phyloP scores from a whole-genome alignment of 495 filamentous ascomycete species.

The Hypomontagnella submonticulosa region DNA sequence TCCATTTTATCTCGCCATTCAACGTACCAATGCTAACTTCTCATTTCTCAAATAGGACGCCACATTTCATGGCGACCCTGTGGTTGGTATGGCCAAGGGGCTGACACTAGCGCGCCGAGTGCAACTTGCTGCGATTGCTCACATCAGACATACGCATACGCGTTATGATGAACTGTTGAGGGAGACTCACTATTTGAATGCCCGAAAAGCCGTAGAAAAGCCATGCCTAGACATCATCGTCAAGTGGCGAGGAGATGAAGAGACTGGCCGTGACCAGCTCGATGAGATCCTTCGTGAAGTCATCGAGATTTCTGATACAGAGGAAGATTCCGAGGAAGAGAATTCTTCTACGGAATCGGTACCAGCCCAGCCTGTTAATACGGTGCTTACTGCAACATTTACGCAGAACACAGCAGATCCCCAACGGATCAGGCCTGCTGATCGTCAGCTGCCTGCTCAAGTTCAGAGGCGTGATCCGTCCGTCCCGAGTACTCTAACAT shows the following conservation, averaged over 20 bases:
- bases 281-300: constrained; percentile 85
- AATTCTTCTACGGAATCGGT: constrained; percentile 35
- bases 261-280: constrained; percentile 76
- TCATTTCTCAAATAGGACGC: constrained; percentile 30
- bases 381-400: constrained; percentile 33
- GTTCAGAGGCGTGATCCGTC: constrained; percentile 35
- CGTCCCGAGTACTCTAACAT: constrained; percentile 14
- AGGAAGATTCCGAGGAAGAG: constrained; percentile 70
- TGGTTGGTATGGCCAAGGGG: constrained; percentile 75
- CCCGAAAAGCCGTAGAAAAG: constrained; percentile 75
- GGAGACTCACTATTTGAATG: constrained; percentile 71
- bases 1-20: neutral
- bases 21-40: constrained; percentile 14
- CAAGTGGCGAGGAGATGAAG: constrained; percentile 89
- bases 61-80: constrained; percentile 42
- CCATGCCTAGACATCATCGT: constrained; percentile 76
- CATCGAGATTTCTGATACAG: constrained; percentile 83
- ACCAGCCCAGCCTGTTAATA: constrained; percentile 23
- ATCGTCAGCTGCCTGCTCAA: constrained; percentile 20
- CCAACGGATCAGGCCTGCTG: constrained; percentile 2
- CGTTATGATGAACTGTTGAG: constrained; percentile 83
- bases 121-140: constrained; percentile 84
- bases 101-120: constrained; percentile 77
- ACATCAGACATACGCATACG: constrained; percentile 88
- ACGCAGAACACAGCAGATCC: constrained; percentile 16